Base-by-base conservation (phyloP, 192 early-diverging fungal genomes). In the Coemansia sp. region DNA sequence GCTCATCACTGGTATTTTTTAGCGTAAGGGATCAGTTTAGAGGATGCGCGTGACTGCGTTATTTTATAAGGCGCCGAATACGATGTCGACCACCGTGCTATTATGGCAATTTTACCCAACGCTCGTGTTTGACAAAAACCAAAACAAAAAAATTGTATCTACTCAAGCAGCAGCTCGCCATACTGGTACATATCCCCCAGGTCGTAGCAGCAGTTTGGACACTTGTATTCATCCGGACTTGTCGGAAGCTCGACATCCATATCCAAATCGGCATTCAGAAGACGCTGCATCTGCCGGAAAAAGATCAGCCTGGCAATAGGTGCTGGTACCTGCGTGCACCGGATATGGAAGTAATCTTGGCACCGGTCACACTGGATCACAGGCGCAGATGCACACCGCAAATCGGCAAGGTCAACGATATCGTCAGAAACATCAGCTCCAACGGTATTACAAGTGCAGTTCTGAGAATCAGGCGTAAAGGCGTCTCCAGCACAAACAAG, bases 301-400 rank as follows among this genome's bases (percentile, higher is more conserved):
- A 56, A 34, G 9, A 79, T 41, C 15, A 73, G 33, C 9, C 66
- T 57, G 18, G 74, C 80, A 6, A 42, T 34, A 14, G 11, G 21
- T 8, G 55, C 18, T 9, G 83, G 66, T 13, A 88, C 62, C 23
- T 78, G 69, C n/a, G 83, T 80, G 57, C 88, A 90, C 13, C 51
- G 38, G 2, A 67, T 48, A 53, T 90, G 88, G 56, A 82, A 84
- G 80, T 80, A 82, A 23, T 83, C 83, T 3, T 78, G 69, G 44
- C 88, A 90, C n/a, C 57, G 24, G 48, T 86, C 83, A 57, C 88
- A 90, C 44, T 82, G 70, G 7, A 91, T 77, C 68, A 85, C 87
- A 2, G 77, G 64, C 45, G 40, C 57, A 9, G 17, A 18, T 0
- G 62, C 61, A 57, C 66, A 43, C 2, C 27, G 17, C 18, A 50